Percentiles rank a stretch among this genome's conserved stretches.
phyloP scores from a whole-genome alignment of 164 flowering plant species.

The Vitis labrusca region DNA sequence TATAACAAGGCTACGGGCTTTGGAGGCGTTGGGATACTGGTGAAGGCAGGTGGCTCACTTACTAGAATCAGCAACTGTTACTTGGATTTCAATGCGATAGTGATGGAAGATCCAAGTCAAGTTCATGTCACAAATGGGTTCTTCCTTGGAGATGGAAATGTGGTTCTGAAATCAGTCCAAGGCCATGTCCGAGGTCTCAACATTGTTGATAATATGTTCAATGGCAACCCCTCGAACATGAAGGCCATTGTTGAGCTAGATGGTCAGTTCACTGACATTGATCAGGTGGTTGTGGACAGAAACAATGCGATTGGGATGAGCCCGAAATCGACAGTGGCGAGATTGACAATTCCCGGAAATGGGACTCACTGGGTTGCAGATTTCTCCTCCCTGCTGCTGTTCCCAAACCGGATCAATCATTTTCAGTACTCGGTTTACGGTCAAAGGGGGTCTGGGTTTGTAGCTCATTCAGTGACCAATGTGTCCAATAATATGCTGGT shows the following conservation, averaged over 20 bases:
- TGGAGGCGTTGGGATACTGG: conserved; percentile 50
- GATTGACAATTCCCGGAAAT: conserved; percentile 33
- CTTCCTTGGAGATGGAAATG: conserved; percentile 55
- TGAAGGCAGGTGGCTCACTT: conserved; percentile 19
- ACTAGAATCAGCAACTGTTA: conserved; percentile 53
- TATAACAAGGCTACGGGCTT: conserved; percentile 60
- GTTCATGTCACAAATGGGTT: conserved; percentile 45
- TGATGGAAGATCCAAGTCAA: conserved; percentile 60
- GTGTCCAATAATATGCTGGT: conserved; percentile 45
- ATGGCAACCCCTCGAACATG: conserved; percentile 21
- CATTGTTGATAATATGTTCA: conserved; percentile 52
- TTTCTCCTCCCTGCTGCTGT: conserved; percentile 39
- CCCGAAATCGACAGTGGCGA: conserved; percentile 48
- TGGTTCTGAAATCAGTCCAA: conserved; percentile 39
- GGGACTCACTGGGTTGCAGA: conserved; percentile 52
- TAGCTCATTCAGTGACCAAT: conserved; percentile 38
- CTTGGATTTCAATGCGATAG: conserved; percentile 50
- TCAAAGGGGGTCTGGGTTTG: conserved; percentile 16
- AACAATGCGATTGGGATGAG: conserved; percentile 53
- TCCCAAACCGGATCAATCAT: conserved; percentile 47
- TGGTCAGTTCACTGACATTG: conserved; percentile 34
- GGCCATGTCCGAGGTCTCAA: conserved; percentile 45
- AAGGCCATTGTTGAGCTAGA: conserved; percentile 34
- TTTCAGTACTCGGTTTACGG: conserved; percentile 45
- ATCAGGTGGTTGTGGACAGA: conserved; percentile 54